Evolutionary conservation across 371 early-diverging fungal genomes (phyloP), one percentile per base, ranked within the genome.

Genomic region (Rozella allomycis): DNA sequence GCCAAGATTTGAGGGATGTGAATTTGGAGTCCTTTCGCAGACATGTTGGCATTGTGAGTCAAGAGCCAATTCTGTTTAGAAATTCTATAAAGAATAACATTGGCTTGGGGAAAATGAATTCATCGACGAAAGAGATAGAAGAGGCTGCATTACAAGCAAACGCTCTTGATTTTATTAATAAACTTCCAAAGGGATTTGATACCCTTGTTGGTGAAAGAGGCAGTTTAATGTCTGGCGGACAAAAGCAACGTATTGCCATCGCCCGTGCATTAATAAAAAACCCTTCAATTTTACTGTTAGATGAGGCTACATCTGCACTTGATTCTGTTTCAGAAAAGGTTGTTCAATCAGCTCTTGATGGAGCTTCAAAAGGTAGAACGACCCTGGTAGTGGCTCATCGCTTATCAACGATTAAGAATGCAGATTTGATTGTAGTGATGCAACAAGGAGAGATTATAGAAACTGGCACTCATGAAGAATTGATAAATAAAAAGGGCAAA

Each of bases 231-330:
- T 73, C 75, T 32, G 86, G 87, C 28, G 87, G 87, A 31, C 77
- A 80, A 42, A 77, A 74, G 46, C 78, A 83, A 50, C 46, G 73
- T 6, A 55, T 78, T 17, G 67, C 70, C 0, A 39, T 82, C 28
- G 87, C 87, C 6, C 69, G 93, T 26, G 78, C 88, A 10, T 52
- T 91, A 41, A 67, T 93, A 43, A 70, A 75, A 34, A 70, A 84
- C 37, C 60, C 81, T 4, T 64, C 68, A 3, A 67, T 93, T 4
- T 49, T 93, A 26, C 49, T 96, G 13, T 50, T 96, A 20, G 98
- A 97, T 42, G 98, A 98, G 47, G 88, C 97, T 0, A 96, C 98
- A 0, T 75, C 79, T 1, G 87, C 90, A 0, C 43, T 91, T 26
- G 90, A 91, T 49, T 69, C 75, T 14, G 30, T 47, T 14, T 45